These are phyloP conservation scores for Abortiporus biennis DNA, from an alignment of 1,284 basidiomycete genomes.

Conservation along the genomic window DNA sequence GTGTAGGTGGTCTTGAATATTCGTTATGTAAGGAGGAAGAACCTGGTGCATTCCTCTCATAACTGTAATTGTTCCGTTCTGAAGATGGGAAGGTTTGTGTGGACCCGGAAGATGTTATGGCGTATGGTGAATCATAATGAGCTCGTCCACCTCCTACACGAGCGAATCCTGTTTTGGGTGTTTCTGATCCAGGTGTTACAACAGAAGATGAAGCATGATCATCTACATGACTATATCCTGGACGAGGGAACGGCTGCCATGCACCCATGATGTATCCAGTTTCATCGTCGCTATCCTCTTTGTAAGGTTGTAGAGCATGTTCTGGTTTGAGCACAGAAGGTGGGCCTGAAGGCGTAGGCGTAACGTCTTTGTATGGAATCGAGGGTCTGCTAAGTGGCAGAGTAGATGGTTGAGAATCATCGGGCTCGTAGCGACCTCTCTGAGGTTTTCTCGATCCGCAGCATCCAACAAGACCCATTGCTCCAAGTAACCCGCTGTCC, in stretches of 20 bases:
- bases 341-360: constrained; percentile 48
- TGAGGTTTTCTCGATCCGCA: constrained; percentile 45
- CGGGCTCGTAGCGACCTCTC: constrained; percentile 19
- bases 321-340: constrained; percentile 74
- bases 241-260: constrained; percentile 65
- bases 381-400: constrained; percentile 24
- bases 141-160: constrained; percentile 75
- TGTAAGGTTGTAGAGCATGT: constrained; percentile 68
- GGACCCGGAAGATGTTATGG: constrained; percentile 47
- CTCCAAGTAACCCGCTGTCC: constrained; percentile 84
- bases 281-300: constrained; percentile 76
- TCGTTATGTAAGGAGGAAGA: constrained; percentile 23
- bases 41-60: constrained; percentile 2
- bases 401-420: constrained; percentile 21
- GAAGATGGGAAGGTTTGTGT: constrained; percentile 63
- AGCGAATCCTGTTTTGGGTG: constrained; percentile 60
- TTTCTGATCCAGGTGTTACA: constrained; percentile 23
- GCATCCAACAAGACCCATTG: constrained; percentile 68
- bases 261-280: constrained; percentile 79
- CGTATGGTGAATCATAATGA: constrained; percentile 73
- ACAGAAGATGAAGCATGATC: too few relatives aligned
- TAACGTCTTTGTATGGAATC: constrained; percentile 22
- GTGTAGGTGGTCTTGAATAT: constrained; percentile 45
- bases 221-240: constrained; percentile 44
- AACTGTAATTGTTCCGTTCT: constrained; percentile 32